Evolutionary conservation across 495 filamentous ascomycete species (phyloP), one percentile per base, ranked within the genome.

Genomic region (Daldinia decipiens): DNA sequence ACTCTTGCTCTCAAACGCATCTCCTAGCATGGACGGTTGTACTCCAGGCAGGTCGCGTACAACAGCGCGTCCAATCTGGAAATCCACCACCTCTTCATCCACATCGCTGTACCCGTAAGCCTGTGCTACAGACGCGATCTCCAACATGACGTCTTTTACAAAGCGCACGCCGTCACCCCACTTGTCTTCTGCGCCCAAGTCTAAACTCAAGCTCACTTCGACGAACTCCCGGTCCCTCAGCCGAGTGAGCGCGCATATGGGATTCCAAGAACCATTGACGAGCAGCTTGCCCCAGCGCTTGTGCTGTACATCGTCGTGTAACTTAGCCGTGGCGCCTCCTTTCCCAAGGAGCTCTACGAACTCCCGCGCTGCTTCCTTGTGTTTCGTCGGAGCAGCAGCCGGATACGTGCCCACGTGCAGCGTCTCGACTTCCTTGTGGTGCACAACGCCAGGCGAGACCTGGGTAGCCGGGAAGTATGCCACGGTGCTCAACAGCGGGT

Each of bases 251-350:
- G 85, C 85, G 62, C 83, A 86, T 31, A 85, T 77, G 0, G 86
- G 84, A 62, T 87, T 88, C 81, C 83, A 86, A 0, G 81, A 69
- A 21, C 78, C 82, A 60, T 87, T 88, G 2, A 85, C 59, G 1
- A 86, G 56, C 31, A 87, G 76, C 76, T 88, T 88, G 29, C 62
- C 74, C 86, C 86, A 87, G n/a, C 85, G 77, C 70, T 79, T 76
- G 15, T 65, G 65, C 78, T 88, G 86, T 47, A 88, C 77, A 62
- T 88, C 83, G 36, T 82, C 81, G 39, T 78, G 76, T 4, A 83
- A 24, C 21, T 65, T 71, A 0, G 75, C 79, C 9, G 81, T 79
- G 0, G 75, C 84, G 1, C 82, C 82, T 12, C 79, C 82, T 2
- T 55, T 55, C 24, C 57, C 59, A 15, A 86, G 55, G 19, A 85